Evolutionary conservation across 2,329 filamentous ascomycete genomes (phyloP), one percentile per base, ranked within the genome.

Genomic region (Aspergillus sp.): DNA sequence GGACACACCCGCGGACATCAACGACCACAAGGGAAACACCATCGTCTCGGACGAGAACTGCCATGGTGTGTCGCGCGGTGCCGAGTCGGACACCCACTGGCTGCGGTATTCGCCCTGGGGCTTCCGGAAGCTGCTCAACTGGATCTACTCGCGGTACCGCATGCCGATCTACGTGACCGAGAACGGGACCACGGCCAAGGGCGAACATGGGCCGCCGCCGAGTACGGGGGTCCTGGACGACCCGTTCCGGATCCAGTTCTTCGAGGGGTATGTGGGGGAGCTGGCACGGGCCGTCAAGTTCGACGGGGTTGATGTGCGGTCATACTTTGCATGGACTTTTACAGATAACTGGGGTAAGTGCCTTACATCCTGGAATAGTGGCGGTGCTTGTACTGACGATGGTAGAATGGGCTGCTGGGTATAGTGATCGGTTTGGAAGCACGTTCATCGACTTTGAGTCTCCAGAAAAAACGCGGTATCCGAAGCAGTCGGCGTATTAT

Each of bases 121-220:
- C 3, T 93, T 91, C 80, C 81, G 86, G 49, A 83, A 88, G 65
- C 76, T 92, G 49, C 77, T 90, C 56, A 80, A 79, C 56, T 90
- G 87, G 87, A 79, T 90, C 55, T 87, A 82, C 66, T 82, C 85
- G 66, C 82, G 89, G 25, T 93, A 93, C 70, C 79, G 80, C 46
- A 77, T 81, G 64, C 88, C 89, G 41, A 90, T 93, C 69, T 91
- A 89, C 71, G 84, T 92, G 47, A 93, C 89, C 2, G 89, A 93
- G 76, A 93, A 90, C 70, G 89, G 89, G 7, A 93, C 88, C 3
- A 89, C 86, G 54, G 73, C 91, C 64, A 89, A 89, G 74, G 86
- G 85, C 46, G 89, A 93, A 76, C 89, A 87, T 65, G 84, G 89
- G 49, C 76, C 90, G 58, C 73, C 83, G 2, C 70, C 88, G 58